phyloP scores from a whole-genome alignment of 108 stramenopile genomes.

The Skeletonema menzelii region DNA sequence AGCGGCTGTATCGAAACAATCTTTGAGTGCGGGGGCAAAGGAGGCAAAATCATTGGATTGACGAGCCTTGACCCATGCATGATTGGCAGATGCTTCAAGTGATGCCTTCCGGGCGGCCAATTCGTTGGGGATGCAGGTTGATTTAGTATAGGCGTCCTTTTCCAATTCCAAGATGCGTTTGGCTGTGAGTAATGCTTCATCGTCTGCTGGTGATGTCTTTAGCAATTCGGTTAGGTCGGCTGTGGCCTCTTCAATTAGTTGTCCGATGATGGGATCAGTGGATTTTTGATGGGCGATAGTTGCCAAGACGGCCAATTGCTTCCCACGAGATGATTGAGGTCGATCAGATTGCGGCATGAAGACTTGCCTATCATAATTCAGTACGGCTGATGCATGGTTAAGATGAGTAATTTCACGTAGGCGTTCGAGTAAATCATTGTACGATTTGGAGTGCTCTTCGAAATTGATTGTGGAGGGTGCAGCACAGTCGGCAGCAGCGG shows the following conservation, averaged over 20 bases:
- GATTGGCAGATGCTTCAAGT: constrained; percentile 55
- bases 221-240: constrained; percentile 20
- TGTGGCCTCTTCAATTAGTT: constrained; percentile 37
- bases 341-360: constrained; percentile 66
- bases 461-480: constrained; percentile 11
- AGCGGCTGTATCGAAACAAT: constrained; percentile 66
- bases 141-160: constrained; percentile 48
- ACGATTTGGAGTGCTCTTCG: constrained; percentile 40
- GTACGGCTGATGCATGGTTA: constrained; percentile 28
- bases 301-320: constrained; percentile 70
- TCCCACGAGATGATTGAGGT: constrained; percentile 53
- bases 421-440: constrained; percentile 26
- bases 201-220: background rate
- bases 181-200: constrained; percentile 20
- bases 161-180: constrained; percentile 54
- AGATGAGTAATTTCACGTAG: constrained; percentile 38
- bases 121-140: constrained; percentile 52
- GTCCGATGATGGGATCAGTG: constrained; percentile 51
- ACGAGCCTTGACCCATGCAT: constrained; percentile 76
- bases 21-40: constrained; percentile 53
- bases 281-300: constrained; percentile 64
- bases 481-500: constrained; percentile 2
- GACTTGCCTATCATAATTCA: constrained; percentile 51
- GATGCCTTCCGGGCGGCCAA: constrained; percentile 64
- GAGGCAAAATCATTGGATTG: constrained; percentile 53